Evolutionary conservation across 1,284 basidiomycete genomes (phyloP).

Genomic region (Heimioporus punctisporus): DNA sequence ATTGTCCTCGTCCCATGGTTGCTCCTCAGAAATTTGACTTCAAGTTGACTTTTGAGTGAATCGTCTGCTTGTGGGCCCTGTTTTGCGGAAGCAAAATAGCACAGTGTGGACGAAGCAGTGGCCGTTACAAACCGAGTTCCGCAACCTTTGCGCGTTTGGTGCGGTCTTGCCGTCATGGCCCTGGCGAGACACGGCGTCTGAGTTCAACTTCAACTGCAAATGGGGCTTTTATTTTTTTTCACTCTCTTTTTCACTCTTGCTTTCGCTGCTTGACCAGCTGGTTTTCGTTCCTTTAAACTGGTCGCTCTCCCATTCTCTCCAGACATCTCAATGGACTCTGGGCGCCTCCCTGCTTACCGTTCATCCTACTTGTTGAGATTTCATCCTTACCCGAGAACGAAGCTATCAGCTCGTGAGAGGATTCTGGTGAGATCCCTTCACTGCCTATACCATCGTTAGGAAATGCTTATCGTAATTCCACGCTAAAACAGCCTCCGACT

Average conservation of each 20-base stretch:
- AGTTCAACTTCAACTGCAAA: conserved; percentile 15
- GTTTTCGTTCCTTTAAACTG: neutral
- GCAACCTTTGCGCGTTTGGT: conserved; percentile 26
- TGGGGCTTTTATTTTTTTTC: conserved; percentile 6
- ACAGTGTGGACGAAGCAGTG: conserved; percentile 7
- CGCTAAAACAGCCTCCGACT: conserved; percentile 5
- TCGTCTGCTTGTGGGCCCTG: conserved; percentile 1
- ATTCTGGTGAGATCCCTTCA: conserved; percentile 18
- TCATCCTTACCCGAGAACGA: conserved; percentile 31
- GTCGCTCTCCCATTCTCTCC: neutral
- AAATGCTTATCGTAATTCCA: neutral
- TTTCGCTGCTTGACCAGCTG: conserved; percentile 1
- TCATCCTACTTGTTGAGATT: conserved; percentile 31
- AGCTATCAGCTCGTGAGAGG: conserved; percentile 25
- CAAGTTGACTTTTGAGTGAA: neutral
- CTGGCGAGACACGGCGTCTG: conserved; percentile 21
- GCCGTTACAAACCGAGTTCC: conserved; percentile 17
- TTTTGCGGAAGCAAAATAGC: conserved; percentile 21
- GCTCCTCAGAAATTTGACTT: neutral
- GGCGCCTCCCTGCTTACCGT: conserved; percentile 26
- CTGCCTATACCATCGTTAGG: conserved; percentile 1
- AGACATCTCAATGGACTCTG: conserved; percentile 20
- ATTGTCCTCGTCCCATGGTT: conserved; percentile 6
- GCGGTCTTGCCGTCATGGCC: conserved; percentile 29
- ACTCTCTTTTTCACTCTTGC: neutral